phyloP scores from a whole-genome alignment of 352 stramenopile species.

The Phytopythium boreale region DNA sequence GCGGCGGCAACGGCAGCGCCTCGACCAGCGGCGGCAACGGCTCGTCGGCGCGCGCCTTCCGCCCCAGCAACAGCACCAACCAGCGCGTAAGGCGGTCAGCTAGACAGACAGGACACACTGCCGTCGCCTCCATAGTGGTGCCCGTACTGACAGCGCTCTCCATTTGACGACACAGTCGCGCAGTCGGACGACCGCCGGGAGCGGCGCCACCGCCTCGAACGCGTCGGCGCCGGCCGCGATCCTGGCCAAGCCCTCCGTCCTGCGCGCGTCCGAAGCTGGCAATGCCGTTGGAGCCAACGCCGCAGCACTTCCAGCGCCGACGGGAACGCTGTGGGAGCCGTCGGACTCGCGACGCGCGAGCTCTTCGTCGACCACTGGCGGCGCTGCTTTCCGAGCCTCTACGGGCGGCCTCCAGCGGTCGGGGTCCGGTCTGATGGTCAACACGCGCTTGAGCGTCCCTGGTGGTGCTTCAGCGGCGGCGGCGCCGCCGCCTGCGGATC shows the following conservation, averaged over 20 bases:
- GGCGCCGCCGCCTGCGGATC: constrained; percentile 9
- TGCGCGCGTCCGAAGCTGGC: neutral
- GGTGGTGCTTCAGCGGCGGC: neutral
- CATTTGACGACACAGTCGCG: constrained; percentile 18
- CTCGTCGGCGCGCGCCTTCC: constrained; percentile 16
- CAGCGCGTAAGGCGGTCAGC: neutral
- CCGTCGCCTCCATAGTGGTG: neutral
- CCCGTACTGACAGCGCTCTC: neutral
- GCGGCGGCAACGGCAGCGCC: constrained; percentile 13
- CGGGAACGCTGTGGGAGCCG: constrained; percentile 4
- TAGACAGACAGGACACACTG: neutral
- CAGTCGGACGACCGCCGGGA: constrained; percentile 17
- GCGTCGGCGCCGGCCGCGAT: constrained; percentile 11
- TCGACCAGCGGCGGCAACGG: constrained; percentile 1
- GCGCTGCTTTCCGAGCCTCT: constrained; percentile 4
- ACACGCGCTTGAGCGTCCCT: constrained; percentile 12
- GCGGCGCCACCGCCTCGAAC: neutral
- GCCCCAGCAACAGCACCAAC: neutral
- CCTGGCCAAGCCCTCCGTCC: constrained; percentile 31
- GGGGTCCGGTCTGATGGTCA: constrained; percentile 18
- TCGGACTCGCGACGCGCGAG: neutral
- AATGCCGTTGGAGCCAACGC: neutral
- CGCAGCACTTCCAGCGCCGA: constrained; percentile 21
- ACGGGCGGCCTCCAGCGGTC: neutral
- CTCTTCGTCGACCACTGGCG: neutral